Evolutionary conservation across 1,284 basidiomycete species (phyloP).

Genomic region (Puccinia coronata): DNA sequence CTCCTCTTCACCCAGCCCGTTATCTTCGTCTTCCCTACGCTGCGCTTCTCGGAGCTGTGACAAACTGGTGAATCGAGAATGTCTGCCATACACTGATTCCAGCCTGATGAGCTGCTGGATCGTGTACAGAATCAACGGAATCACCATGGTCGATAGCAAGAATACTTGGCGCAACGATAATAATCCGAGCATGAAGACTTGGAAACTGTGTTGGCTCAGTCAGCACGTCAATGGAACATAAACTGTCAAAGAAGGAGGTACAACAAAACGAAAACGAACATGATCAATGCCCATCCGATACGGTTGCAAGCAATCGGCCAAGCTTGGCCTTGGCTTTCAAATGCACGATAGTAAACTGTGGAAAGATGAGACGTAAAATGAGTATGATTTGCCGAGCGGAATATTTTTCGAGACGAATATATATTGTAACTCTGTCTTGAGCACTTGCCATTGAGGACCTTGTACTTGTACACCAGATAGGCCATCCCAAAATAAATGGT

Average conservation of each 20-base stretch:
- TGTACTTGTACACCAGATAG: constrained; percentile 59
- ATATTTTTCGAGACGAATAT: neutral
- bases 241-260: neutral
- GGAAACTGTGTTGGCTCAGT: constrained; percentile 20
- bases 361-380: neutral
- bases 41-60: constrained; percentile 29
- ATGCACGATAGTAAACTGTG: constrained; percentile 43
- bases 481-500: constrained; percentile 57
- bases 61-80: constrained; percentile 29
- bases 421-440: neutral
- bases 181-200: constrained; percentile 49
- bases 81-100: constrained; percentile 25
- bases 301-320: constrained; percentile 45
- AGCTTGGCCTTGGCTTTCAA: constrained; percentile 43
- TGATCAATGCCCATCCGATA: constrained; percentile 47
- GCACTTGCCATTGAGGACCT: constrained; percentile 56
- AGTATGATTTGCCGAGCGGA: neutral
- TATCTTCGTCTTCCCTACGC: constrained; percentile 29
- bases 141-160: constrained; percentile 37
- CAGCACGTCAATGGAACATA: neutral
- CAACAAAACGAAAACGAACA: constrained; percentile 14
- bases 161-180: constrained; percentile 49
- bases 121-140: constrained; percentile 40
- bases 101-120: constrained; percentile 33
- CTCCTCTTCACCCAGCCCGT: neutral